Conservation (phyloP, 2,329 filamentous ascomycete genomes). For the Scedosporium boydii region DNA sequence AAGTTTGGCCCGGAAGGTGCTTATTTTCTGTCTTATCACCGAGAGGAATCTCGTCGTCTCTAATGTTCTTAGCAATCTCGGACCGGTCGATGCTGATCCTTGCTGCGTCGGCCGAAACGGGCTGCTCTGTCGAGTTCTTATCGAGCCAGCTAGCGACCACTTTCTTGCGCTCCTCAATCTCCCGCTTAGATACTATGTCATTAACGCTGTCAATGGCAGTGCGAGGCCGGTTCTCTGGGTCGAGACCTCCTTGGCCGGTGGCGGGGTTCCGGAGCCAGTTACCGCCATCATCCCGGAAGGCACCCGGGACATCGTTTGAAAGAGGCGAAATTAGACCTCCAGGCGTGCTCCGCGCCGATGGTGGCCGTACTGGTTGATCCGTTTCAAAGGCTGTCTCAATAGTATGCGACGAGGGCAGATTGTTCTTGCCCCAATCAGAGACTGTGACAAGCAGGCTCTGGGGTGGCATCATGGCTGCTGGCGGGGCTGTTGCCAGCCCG, state of each 20-base stretch:
- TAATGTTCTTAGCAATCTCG: constrained; percentile 20
- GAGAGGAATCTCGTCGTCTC: constrained; percentile 33
- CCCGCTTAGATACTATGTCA: constrained; percentile 31
- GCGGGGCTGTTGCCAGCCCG: constrained; percentile 23
- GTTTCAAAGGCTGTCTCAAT: constrained; percentile 29
- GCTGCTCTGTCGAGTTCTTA: constrained; percentile 16
- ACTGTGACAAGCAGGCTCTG: constrained; percentile 47
- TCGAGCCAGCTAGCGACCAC: constrained; percentile 43
- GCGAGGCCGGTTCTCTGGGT: constrained; percentile 32
- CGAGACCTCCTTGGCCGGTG: constrained; percentile 35
- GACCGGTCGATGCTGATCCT: constrained; percentile 14
- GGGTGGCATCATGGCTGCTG: constrained; percentile 27
- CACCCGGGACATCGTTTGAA: constrained; percentile 12
- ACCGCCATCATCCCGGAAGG: constrained; percentile 29
- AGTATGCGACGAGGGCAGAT: constrained; percentile 22
- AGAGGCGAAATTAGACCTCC: constrained; percentile 27
- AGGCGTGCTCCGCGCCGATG: constrained; percentile 24
- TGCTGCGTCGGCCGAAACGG: constrained; percentile 11
- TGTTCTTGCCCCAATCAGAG: constrained; percentile 43
- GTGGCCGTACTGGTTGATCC: constrained; percentile 14
- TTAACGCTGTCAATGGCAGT: constrained; percentile 38
- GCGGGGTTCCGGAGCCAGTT: constrained; percentile 28
- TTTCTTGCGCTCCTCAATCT: constrained; percentile 35
- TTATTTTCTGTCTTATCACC: constrained; percentile 41
- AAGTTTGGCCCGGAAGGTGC: constrained; percentile 37